Evolutionary conservation across 2,329 filamentous ascomycete species (phyloP), one percentile per base, ranked within the genome.

Genomic region (Aureobasidium mangrovei): DNA sequence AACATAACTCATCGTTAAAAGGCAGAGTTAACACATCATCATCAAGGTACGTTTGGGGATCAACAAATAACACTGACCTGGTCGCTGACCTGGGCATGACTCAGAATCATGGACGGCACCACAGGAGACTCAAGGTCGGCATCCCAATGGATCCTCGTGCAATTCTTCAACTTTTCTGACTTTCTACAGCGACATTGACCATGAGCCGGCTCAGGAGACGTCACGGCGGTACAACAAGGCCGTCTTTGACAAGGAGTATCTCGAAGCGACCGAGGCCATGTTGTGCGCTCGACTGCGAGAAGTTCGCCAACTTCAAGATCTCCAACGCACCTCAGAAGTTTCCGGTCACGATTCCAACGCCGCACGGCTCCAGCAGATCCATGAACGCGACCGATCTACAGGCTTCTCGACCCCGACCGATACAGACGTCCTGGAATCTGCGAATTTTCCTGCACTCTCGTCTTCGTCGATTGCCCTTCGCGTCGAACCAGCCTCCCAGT

Each of bases 341-440:
- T 41, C 36, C 5, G 33, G 46, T 32, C 24, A 28, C 38, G 38
- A 56, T 8, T 58, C 59, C 18, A 38, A 56, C 35, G 59, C 60
- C 33, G 44, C 49, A n/a, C 56, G 53, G n/a, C 48, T 64, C 6
- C 56, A 56, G 35, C 56, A 53, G 26, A 47, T 57, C 27, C 61
- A 63, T 42, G 58, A 58, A 29, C 45, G 26, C 12, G 33, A 28
- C 31, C 45, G 10, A 42, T 55, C 41, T 6, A 24, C 36, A 4
- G 10, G 9, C 7, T 29, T 27, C 9, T 32, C 47, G 24, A 31
- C 47, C 7, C 33, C 47, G 47, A 35, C n/a, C n/a, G 29, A 42
- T 3, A 3, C n/a, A 4, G 5, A 33, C 7, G 38, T 4, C 31
- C 38, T 51, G 7, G 32, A 35, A 35, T 7, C 32, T 35, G 47